Conservation (phyloP, 78 protist genomes). For the Emiliania huxleyi region DNA sequence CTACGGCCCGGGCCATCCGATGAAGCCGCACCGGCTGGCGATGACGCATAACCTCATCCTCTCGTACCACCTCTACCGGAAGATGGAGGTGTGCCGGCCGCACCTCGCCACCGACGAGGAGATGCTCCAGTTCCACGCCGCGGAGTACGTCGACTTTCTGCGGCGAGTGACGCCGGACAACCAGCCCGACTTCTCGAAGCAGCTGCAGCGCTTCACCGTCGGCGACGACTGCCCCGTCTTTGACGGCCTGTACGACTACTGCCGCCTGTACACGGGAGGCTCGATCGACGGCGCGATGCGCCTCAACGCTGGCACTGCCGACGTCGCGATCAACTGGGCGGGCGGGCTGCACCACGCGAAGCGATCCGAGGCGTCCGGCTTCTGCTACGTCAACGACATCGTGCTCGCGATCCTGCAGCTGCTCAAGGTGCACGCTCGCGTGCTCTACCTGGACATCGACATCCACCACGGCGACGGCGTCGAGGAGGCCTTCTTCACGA, state of each 20-base stretch:
- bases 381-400: constrained; percentile 99
- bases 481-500: constrained; percentile 89
- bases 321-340: constrained; percentile 97
- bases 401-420: constrained; percentile 95
- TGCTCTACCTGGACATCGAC: constrained; percentile 95
- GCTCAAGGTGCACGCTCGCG: constrained; percentile 78
- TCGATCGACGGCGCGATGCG: constrained; percentile 81
- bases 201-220: constrained; percentile 75
- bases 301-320: constrained; percentile 75
- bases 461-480: constrained; percentile 98
- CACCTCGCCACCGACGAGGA: constrained; percentile 78
- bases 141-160: constrained; percentile 85
- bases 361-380: constrained; percentile 94
- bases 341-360: constrained; percentile 99
- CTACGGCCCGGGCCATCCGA: constrained; percentile 93
- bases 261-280: constrained; percentile 91
- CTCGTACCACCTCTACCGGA: constrained; percentile 82
- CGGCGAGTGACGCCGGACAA: constrained; percentile 82
- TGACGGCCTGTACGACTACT: constrained; percentile 91
- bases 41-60: constrained; percentile 90
- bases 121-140: constrained; percentile 85
- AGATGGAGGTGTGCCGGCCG: constrained; percentile 85
- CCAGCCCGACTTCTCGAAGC: constrained; percentile 29
- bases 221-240: constrained; percentile 78
- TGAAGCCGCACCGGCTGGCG: constrained; percentile 97